A percentile compares a stretch with the other conserved stretches of the same genome.
Evolutionary conservation across 805 yeast genomes (phyloP).

Genomic region (Candida montana): DNA sequence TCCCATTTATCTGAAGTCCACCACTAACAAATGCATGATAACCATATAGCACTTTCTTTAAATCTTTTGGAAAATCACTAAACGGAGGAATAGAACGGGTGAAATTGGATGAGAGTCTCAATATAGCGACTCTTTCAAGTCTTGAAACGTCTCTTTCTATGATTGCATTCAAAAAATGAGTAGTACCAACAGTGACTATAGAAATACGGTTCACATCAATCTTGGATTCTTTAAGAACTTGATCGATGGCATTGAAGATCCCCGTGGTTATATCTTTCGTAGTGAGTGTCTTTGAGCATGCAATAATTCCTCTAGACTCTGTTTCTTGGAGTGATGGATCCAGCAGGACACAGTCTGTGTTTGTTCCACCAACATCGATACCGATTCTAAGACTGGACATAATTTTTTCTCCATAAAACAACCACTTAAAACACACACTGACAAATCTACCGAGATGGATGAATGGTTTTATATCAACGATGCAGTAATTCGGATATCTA

Average conservation of each 20-base stretch:
- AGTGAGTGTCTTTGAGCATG: slow-evolving; percentile 36
- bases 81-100: slow-evolving; percentile 32
- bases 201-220: slow-evolving; percentile 25
- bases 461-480: too few species aligned
- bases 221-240: slow-evolving; percentile 24
- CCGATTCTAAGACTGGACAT: slow-evolving; percentile 29
- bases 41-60: slow-evolving; percentile 29
- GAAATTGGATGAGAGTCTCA: slow-evolving; percentile 37
- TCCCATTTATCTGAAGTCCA: slow-evolving; percentile 38
- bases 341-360: slow-evolving; percentile 39
- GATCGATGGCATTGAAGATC: slow-evolving; percentile 30
- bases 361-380: slow-evolving; percentile 45
- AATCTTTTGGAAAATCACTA: slow-evolving; percentile 36
- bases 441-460: too few species aligned
- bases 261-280: slow-evolving; percentile 39
- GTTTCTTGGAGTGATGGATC: slow-evolving; percentile 27
- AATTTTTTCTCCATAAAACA: too few species aligned
- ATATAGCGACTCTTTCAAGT: slow-evolving; percentile 37
- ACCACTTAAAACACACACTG: too few species aligned
- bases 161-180: slow-evolving; percentile 43
- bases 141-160: slow-evolving; percentile 37
- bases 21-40: slow-evolving; percentile 31
- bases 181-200: slow-evolving; percentile 42
- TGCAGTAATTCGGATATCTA: too few species aligned
- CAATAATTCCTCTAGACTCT: slow-evolving; percentile 29